Evolutionary conservation across 257 asterid genomes (phyloP).

Genomic region (Fraxinus quadrangulata): DNA sequence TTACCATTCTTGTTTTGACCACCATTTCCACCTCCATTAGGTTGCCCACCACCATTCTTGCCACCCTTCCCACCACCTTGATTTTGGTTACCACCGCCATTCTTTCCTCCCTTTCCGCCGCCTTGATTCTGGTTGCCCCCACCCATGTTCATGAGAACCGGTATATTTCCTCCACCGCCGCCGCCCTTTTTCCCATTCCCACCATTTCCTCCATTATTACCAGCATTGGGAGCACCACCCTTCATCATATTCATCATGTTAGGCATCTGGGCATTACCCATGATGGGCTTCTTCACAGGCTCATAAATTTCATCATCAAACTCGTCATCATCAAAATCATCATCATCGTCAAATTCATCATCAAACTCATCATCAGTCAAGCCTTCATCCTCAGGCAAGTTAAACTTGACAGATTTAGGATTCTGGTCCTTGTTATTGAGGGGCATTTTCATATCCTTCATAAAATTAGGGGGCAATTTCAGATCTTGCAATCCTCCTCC

Average conservation of each 20-base stretch:
- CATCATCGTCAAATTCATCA: conserved; percentile 35
- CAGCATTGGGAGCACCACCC: conserved; percentile 31
- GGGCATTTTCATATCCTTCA: conserved; percentile 51
- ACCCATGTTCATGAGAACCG: conserved; percentile 39
- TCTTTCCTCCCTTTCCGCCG: conserved; percentile 43
- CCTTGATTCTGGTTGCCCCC: conserved; percentile 38
- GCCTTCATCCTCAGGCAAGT: conserved; percentile 37
- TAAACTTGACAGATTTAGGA: conserved; percentile 61
- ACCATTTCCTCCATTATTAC: conserved; percentile 21
- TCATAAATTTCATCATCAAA: conserved; percentile 46
- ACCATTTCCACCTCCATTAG: conserved; percentile 32
- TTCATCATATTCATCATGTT: conserved; percentile 53
- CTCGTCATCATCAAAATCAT: conserved; percentile 25
- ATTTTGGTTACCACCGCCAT: conserved; percentile 50
- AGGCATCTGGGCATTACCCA: conserved; percentile 41
- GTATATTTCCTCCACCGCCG: conserved; percentile 32
- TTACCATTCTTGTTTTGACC: conserved; percentile 37
- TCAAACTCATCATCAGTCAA: conserved; percentile 20
- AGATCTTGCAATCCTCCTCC: conserved; percentile 46
- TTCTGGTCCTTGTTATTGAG: conserved; percentile 34
- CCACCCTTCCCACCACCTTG: conserved; percentile 64
- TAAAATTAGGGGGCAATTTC: conserved; percentile 55
- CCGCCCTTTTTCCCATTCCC: conserved; percentile 33
- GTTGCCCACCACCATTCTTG: conserved; percentile 65
- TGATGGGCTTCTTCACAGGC: conserved; percentile 46